These are phyloP conservation scores for Clavispora asparagi DNA, from an alignment of 805 yeast species.

Conservation along the genomic window DNA sequence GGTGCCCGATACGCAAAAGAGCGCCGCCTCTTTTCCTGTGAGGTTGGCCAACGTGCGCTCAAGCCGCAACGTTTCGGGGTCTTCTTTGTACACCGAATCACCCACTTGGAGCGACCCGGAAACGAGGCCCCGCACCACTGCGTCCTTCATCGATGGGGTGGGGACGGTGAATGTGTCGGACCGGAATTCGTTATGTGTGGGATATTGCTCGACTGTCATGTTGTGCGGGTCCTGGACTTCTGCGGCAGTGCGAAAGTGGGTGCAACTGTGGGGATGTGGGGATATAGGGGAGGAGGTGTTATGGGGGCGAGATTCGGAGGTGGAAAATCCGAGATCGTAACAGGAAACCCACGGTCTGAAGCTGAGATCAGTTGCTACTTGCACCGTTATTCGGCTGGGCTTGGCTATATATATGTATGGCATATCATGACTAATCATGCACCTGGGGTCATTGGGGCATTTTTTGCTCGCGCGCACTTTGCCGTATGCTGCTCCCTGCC, in stretches of 20 bases:
- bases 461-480: not conserved
- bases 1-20: conserved; percentile 86
- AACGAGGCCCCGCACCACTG: conserved; percentile 43
- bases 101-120: conserved; percentile 41
- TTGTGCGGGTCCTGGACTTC: not conserved
- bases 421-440: not conserved
- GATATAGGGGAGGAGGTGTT: too few species aligned
- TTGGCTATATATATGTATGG: not conserved
- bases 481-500: not conserved
- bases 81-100: conserved; percentile 88
- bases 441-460: not conserved
- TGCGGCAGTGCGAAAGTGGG: too few species aligned
- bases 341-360: too few species aligned
- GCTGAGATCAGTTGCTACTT: too few species aligned
- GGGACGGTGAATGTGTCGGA: conserved; percentile 93
- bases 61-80: conserved; percentile 57
- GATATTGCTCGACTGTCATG: conserved; percentile 6
- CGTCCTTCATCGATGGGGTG: conserved; percentile 59
- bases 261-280: too few species aligned
- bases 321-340: too few species aligned
- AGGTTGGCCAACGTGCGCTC: conserved; percentile 61
- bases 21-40: conserved; percentile 76
- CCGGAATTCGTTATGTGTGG: conserved; percentile 38
- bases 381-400: not conserved
- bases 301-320: too few species aligned